phyloP scores from a whole-genome alignment of 2,329 filamentous ascomycete species.

The Blastomyces parvus region DNA sequence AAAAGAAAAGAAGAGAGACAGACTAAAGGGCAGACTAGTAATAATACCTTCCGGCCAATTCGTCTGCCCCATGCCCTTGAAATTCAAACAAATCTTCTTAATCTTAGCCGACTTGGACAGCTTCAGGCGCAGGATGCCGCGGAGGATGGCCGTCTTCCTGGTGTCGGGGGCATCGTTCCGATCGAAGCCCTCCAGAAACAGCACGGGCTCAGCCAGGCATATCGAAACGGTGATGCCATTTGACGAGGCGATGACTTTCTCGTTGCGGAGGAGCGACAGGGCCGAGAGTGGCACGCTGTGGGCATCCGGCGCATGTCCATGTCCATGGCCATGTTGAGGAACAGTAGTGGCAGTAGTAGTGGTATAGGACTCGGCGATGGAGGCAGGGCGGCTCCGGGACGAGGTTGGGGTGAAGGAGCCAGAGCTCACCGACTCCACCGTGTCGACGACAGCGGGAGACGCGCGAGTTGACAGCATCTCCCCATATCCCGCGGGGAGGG shows the following conservation, averaged over 20 bases:
- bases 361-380: constrained; percentile 15
- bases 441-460: constrained; percentile 12
- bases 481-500: constrained; percentile 26
- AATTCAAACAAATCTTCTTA: constrained; percentile 78
- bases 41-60: constrained; percentile 98
- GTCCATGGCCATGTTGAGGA: too few species aligned
- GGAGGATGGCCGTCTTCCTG: constrained; percentile 67
- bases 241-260: constrained; percentile 41
- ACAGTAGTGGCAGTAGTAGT: too few species aligned
- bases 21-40: constrained; percentile 19
- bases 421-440: background rate
- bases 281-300: constrained; percentile 24
- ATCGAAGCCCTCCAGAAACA: constrained; percentile 43
- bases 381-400: background rate
- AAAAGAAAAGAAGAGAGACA: background rate
- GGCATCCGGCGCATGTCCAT: constrained; percentile 15
- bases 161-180: constrained; percentile 44
- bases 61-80: constrained; percentile 74
- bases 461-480: constrained; percentile 23
- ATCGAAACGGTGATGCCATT: constrained; percentile 41
- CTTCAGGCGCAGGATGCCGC: constrained; percentile 71
- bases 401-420: background rate
- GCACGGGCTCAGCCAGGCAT: constrained; percentile 39
- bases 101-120: constrained; percentile 87
- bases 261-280: constrained; percentile 28